Evolutionary conservation across 345 rosid genomes (phyloP), one percentile per base, ranked within the genome.

Genomic region (Gossypium rotundifolium): DNA sequence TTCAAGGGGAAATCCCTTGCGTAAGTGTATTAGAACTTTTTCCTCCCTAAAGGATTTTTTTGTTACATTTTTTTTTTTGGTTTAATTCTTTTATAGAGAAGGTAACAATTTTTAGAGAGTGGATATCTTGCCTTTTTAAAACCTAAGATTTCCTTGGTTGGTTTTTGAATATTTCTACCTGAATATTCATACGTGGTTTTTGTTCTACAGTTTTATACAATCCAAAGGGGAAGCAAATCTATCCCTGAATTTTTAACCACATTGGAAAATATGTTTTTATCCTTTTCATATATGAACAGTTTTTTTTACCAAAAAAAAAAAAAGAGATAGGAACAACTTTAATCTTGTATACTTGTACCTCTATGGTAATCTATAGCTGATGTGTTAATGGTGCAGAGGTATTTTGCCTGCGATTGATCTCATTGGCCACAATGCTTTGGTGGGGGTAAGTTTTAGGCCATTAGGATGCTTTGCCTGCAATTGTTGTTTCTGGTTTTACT

Each of bases 1-100:
- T 93, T 96, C 86, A 96, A 88, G 91, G 99, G 99, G 66, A 95
- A 93, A 74, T 93, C 96, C 49, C 91, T 93, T 46, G 83, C 98
- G 98, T 95, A 86, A 90, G 97, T 81, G 22, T 5, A 33, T 22
- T 57, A 22, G 7, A 57, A 22, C 13, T 22, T 22, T 54, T 54
- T 76, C 29, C 18, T 0, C 29, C 49, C 25, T 12, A 38, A 9
- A 23, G 44, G 11, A 16, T 65, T 58, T 45, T 63, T 23, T 61
- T n/a, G 20, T 72, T 20, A 42, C 40, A 33, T 6, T 40, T 33
- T 9, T 13, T 38, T 29, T 54, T 71, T 55, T 59, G 59, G 42
- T 48, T 46, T 64, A 33, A 9, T 78, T 52, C 89, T 89, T 44
- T 82, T 97, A 97, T 92, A 73, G n/a, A 12, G 46, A 62, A 58